Evolutionary conservation across 441 rosid genomes (phyloP).

Genomic region (Croton setiger): DNA sequence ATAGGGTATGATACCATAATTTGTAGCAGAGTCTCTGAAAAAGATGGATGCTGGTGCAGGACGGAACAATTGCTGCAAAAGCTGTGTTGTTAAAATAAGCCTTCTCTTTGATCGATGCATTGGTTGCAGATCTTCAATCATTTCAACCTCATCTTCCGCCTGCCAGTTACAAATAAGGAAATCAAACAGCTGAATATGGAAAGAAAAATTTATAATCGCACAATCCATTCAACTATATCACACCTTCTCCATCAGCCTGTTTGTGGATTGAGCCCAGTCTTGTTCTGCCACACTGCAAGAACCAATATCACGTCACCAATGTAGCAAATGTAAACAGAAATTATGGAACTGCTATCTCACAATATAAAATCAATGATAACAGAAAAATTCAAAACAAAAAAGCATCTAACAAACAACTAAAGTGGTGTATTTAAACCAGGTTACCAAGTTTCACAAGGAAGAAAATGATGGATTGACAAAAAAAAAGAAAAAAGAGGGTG

Average conservation of each 20-base stretch:
- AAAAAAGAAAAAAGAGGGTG: not conserved
- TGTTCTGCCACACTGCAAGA: conserved; percentile 61
- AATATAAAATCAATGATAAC: not conserved
- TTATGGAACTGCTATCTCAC: not conserved
- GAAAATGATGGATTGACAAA: not conserved
- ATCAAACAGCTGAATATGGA: conserved; percentile 23
- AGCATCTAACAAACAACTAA: not conserved
- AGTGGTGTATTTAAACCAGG: not conserved
- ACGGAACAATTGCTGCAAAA: conserved; percentile 61
- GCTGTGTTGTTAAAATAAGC: conserved; percentile 63
- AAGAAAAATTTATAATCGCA: conserved; percentile 12
- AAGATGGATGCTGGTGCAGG: conserved; percentile 53
- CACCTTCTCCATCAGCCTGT: conserved; percentile 77
- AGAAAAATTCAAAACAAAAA: not conserved
- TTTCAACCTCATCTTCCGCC: conserved; percentile 57
- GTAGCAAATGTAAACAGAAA: not conserved
- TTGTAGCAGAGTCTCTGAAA: conserved; percentile 39
- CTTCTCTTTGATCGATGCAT: conserved; percentile 64
- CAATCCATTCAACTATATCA: conserved; percentile 16
- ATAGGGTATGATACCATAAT: conserved; percentile 46
- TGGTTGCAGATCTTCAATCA: conserved; percentile 36
- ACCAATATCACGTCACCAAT: not conserved
- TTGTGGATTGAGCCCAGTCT: conserved; percentile 71
- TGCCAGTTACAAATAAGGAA: conserved; percentile 23
- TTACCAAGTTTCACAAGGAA: not conserved